Conservation (phyloP, 2,329 filamentous ascomycete species). For the Botrytis porri region DNA sequence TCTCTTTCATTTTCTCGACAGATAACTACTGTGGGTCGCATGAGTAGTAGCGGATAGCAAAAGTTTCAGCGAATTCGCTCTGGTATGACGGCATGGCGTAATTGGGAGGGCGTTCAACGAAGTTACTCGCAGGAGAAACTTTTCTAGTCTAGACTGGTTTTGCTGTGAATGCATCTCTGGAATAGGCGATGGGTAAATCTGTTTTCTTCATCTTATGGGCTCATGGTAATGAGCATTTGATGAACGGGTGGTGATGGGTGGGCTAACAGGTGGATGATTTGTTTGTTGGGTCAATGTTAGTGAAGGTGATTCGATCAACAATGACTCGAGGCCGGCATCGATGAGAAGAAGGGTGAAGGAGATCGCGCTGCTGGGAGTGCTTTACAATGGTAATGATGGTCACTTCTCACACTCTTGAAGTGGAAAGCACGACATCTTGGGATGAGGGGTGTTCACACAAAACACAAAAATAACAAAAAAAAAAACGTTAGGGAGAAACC, state of each 20-base stretch:
- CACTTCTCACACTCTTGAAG: conserved; percentile 32
- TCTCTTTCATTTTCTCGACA: conserved; percentile 26
- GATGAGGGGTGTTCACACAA: conserved; percentile 20
- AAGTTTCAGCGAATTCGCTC: conserved; percentile 38
- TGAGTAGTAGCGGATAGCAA: conserved; percentile 35
- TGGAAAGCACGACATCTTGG: conserved; percentile 32
- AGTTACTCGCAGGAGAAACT: conserved; percentile 31
- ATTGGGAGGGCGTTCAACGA: conserved; percentile 29
- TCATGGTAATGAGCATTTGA: conserved; percentile 28
- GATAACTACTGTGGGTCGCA: conserved; percentile 31
- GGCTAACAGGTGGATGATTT: neutral
- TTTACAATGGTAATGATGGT: conserved; percentile 30
- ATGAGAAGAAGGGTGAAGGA: conserved; percentile 23
- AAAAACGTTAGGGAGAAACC: conserved; percentile 27
- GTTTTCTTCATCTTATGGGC: conserved; percentile 25
- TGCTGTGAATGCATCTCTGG: conserved; percentile 35
- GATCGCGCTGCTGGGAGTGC: conserved; percentile 25
- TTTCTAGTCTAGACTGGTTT: conserved; percentile 31
- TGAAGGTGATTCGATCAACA: conserved; percentile 21
- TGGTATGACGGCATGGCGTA: conserved; percentile 37
- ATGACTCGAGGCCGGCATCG: conserved; percentile 5
- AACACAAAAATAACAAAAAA: conserved; percentile 25
- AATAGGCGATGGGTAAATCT: conserved; percentile 34
- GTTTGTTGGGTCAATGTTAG: conserved; percentile 24
- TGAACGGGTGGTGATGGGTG: conserved; percentile 23